Evolutionary conservation across 2,329 filamentous ascomycete genomes (phyloP).

Genomic region (Exutisphaerella laricina): DNA sequence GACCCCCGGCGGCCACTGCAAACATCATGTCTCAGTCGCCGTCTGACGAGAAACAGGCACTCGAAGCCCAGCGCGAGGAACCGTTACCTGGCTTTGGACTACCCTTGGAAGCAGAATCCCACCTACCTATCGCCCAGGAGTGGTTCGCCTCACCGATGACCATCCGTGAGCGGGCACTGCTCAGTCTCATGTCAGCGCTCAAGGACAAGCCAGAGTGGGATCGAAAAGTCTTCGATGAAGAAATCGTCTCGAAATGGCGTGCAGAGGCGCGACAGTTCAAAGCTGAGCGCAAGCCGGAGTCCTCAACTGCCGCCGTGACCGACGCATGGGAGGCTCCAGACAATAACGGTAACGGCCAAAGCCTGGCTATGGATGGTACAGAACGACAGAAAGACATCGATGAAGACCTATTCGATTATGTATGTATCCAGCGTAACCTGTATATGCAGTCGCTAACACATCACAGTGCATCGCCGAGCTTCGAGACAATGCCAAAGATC

Average conservation of each 20-base stretch:
- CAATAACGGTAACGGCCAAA: background rate
- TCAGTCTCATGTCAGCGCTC: slow-evolving; percentile 21
- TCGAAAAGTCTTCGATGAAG: slow-evolving; percentile 25
- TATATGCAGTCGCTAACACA: background rate
- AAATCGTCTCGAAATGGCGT: slow-evolving; percentile 22
- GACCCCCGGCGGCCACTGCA: too few relatives aligned
- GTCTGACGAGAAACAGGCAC: background rate
- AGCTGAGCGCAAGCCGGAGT: background rate
- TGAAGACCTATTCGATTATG: slow-evolving; percentile 1
- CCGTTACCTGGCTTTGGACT: background rate
- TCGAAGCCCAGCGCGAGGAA: background rate
- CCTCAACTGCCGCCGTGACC: background rate
- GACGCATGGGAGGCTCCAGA: background rate
- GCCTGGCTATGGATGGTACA: background rate
- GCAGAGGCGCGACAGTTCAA: slow-evolving; percentile 12
- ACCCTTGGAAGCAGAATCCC: background rate
- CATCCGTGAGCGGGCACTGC: slow-evolving; percentile 22
- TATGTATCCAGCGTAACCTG: background rate
- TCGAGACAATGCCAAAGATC: slow-evolving; percentile 44
- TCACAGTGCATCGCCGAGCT: slow-evolving; percentile 30
- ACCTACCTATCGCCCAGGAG: slow-evolving; percentile 11
- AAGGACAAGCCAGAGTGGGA: slow-evolving; percentile 29
- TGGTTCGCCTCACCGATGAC: slow-evolving; percentile 15
- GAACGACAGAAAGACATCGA: background rate
- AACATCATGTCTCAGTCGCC: background rate